A percentile compares a stretch with the other conserved stretches of the same genome.
Evolutionary conservation across 805 yeast species (phyloP).

Genomic region (Ogataea angusta): DNA sequence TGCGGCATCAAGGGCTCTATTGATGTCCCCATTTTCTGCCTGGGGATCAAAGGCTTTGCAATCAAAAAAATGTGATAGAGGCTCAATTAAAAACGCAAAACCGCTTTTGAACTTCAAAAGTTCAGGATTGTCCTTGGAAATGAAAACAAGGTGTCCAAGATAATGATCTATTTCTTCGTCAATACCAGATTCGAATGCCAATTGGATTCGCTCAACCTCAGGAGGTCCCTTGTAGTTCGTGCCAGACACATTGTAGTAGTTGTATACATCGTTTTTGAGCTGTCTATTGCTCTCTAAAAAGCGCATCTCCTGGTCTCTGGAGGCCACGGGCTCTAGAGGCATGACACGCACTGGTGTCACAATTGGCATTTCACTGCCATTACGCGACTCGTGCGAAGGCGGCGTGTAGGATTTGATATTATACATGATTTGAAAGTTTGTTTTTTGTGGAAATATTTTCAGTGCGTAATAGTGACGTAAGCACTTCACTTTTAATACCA

Average conservation of each 20-base stretch:
- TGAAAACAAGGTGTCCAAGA: conserved; percentile 48
- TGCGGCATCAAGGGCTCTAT: conserved; percentile 44
- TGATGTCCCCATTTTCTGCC: conserved; percentile 23
- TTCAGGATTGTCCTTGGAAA: conserved; percentile 40
- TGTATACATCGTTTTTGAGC: conserved; percentile 30
- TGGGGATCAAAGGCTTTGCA: conserved; percentile 18
- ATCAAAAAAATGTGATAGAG: conserved; percentile 22
- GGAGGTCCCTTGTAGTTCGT: conserved; percentile 53
- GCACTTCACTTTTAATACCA: too few species aligned
- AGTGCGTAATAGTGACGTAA: not conserved
- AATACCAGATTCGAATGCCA: conserved; percentile 66
- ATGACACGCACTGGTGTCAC: conserved; percentile 18
- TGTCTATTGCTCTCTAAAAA: conserved; percentile 31
- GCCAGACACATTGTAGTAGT: conserved; percentile 33
- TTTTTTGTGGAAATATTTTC: conserved; percentile 7
- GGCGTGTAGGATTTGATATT: conserved; percentile 16
- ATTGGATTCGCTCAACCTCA: conserved; percentile 59
- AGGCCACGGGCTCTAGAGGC: conserved; percentile 33
- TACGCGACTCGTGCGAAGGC: conserved; percentile 10
- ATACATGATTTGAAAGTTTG: conserved; percentile 9
- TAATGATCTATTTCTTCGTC: conserved; percentile 73
- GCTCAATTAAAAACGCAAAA: conserved; percentile 40
- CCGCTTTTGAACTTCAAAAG: conserved; percentile 39
- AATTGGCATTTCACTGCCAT: conserved; percentile 5
- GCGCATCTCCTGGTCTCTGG: conserved; percentile 33